Percentiles rank a stretch among this genome's conserved stretches.
phyloP scores from a whole-genome alignment of 495 filamentous ascomycete genomes.

The Bryoglossum gracile region DNA sequence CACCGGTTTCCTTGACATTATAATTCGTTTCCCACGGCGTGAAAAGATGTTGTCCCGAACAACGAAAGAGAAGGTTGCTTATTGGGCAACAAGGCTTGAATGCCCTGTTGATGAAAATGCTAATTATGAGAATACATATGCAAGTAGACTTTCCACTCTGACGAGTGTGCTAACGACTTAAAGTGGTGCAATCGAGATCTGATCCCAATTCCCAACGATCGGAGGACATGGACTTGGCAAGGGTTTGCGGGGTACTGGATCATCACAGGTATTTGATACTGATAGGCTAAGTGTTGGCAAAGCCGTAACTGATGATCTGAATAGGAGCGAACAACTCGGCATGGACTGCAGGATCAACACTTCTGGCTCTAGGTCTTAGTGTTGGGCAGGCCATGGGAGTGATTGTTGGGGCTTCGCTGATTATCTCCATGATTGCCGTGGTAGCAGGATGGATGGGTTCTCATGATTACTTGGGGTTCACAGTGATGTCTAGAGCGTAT shows the following conservation, averaged over 20 bases:
- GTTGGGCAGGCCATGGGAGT: conserved; percentile 19
- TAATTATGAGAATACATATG: conserved; percentile 20
- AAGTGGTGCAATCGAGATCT: conserved; percentile 30
- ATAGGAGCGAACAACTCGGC: conserved; percentile 18
- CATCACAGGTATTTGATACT: conserved; percentile 14
- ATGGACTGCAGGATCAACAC: conserved; percentile 20
- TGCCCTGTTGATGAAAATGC: conserved; percentile 20
- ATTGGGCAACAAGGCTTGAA: conserved; percentile 17
- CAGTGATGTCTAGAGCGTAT: conserved; percentile 20
- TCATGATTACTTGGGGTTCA: conserved; percentile 21
- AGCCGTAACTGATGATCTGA: too few species aligned
- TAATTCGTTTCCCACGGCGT: background rate
- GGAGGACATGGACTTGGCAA: conserved; percentile 29
- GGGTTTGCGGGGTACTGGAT: conserved; percentile 23
- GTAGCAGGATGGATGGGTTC: conserved; percentile 20
- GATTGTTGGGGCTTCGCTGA: conserved; percentile 17
- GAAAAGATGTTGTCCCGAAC: conserved; percentile 8
- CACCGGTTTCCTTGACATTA: background rate
- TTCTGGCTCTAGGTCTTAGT: conserved; percentile 19
- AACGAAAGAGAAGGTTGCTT: conserved; percentile 11
- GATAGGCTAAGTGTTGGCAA: too few species aligned
- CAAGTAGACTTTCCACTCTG: background rate
- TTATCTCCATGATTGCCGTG: conserved; percentile 18
- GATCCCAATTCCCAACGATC: conserved; percentile 28
- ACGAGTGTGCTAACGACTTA: background rate